Evolutionary conservation across 2,329 filamentous ascomycete genomes (phyloP).

Genomic region (Alternaria conjuncta): DNA sequence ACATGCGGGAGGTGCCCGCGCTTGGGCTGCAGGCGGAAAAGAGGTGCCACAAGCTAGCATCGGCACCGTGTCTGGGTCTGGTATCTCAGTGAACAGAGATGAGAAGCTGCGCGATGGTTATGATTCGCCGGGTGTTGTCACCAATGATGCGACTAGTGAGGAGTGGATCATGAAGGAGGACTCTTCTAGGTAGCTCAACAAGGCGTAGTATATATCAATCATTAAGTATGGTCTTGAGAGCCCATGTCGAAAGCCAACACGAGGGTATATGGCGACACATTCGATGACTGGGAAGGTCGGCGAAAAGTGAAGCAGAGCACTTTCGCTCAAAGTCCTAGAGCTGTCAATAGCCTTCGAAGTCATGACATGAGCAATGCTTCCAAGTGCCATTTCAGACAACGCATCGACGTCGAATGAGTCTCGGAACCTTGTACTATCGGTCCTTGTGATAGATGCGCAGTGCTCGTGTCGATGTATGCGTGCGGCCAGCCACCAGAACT

Average conservation of each 20-base stretch:
- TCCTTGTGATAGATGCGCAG: not conserved
- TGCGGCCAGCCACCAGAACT: not conserved
- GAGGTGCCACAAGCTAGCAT: not conserved
- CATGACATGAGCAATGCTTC: not conserved
- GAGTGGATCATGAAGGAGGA: conserved; percentile 1
- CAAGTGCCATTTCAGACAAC: not conserved
- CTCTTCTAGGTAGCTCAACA: not conserved
- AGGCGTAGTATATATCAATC: not conserved
- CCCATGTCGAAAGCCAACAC: not conserved
- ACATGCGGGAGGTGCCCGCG: not conserved
- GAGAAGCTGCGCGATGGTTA: not conserved
- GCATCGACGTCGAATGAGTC: not conserved
- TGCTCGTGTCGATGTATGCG: not conserved
- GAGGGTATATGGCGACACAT: not conserved
- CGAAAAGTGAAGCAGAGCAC: not conserved
- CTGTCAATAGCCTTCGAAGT: not conserved
- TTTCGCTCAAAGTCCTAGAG: not conserved
- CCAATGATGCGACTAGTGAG: not conserved
- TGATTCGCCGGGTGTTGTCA: not conserved
- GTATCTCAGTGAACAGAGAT: not conserved
- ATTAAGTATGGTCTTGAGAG: not conserved
- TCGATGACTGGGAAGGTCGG: not conserved
- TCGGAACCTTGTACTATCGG: not conserved
- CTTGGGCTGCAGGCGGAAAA: not conserved
- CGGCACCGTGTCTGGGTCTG: not conserved